Conservation (phyloP, 108 stramenopile genomes). For the Chaetoceros muelleri region DNA sequence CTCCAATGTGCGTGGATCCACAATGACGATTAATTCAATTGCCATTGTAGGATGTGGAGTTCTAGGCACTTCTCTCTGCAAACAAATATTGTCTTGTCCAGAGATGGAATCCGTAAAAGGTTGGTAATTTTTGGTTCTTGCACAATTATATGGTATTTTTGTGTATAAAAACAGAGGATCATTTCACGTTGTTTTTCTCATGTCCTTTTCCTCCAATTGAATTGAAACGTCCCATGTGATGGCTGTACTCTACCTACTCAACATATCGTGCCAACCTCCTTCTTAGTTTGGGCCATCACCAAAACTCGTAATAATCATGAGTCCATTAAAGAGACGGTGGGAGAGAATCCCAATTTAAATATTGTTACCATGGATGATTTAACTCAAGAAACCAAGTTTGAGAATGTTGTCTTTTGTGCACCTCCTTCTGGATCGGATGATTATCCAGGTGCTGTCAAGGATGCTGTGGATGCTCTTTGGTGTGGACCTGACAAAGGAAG, state of each 20-base stretch:
- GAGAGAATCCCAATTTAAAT: slow-evolving; percentile 20
- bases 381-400: slow-evolving; percentile 17
- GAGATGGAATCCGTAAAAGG: too few relatives aligned
- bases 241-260: too few relatives aligned
- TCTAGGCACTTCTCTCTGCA: slow-evolving; percentile 73
- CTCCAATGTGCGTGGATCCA: too few relatives aligned
- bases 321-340: slow-evolving; percentile 33
- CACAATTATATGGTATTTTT: slow-evolving; percentile 21
- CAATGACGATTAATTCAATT: background rate
- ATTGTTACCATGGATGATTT: slow-evolving; percentile 40
- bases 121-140: too few relatives aligned
- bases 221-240: too few relatives aligned
- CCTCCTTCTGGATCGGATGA: slow-evolving; percentile 84
- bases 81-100: slow-evolving; percentile 43
- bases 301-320: slow-evolving; percentile 54
- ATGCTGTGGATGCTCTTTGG: slow-evolving; percentile 38
- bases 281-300: slow-evolving; percentile 63
- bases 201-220: background rate
- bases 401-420: slow-evolving; percentile 82
- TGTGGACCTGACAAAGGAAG: slow-evolving; percentile 32
- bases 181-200: background rate
- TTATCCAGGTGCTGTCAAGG: slow-evolving; percentile 51
- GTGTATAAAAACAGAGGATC: background rate
- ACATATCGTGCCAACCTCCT: background rate
- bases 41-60: slow-evolving; percentile 82